These are phyloP conservation scores for Phellopilus nigrolimitatus DNA, from an alignment of 1,284 basidiomycete genomes.

Conservation along the genomic window DNA sequence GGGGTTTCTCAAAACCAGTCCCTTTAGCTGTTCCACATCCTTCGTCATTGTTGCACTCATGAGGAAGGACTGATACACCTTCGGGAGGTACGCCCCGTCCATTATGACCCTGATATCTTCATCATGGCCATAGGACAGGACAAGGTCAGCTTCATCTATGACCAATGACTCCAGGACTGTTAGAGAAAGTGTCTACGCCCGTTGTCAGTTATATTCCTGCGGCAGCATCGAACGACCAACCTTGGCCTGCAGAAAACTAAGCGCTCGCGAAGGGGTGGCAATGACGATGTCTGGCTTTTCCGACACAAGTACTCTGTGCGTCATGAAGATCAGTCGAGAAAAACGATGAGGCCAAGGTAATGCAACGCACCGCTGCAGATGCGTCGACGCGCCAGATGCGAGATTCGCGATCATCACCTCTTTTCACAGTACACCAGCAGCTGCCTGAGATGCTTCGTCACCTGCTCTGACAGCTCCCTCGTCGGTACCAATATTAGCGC, in stretches of 20 bases:
- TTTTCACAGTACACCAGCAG: constrained; percentile 76
- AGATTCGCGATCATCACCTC: constrained; percentile 76
- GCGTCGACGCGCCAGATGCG: constrained; percentile 67
- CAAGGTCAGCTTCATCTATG: constrained; percentile 97
- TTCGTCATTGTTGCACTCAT: constrained; percentile 99
- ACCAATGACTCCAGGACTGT: constrained; percentile 78
- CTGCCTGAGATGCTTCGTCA: constrained; percentile 64
- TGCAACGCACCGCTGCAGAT: constrained; percentile 73
- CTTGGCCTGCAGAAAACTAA: constrained; percentile 78
- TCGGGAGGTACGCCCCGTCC: constrained; percentile 72
- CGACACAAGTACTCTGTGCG: constrained; percentile 65
- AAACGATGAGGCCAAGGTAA: background rate
- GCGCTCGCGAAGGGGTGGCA: constrained; percentile 83
- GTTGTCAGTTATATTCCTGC: background rate
- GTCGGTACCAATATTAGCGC: constrained; percentile 92
- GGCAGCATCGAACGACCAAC: constrained; percentile 30
- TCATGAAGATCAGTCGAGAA: background rate
- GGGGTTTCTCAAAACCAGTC: constrained; percentile 82
- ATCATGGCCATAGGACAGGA: constrained; percentile 96
- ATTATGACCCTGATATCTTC: constrained; percentile 88
- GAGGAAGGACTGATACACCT: constrained; percentile 89
- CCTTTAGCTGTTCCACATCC: constrained; percentile 90
- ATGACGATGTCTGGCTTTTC: constrained; percentile 93
- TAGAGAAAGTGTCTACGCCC: constrained; percentile 51
- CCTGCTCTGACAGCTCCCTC: constrained; percentile 90